These are phyloP conservation scores for Linnemannia schmuckeri DNA, from an alignment of 192 early-diverging fungal genomes.

Conservation along the genomic window DNA sequence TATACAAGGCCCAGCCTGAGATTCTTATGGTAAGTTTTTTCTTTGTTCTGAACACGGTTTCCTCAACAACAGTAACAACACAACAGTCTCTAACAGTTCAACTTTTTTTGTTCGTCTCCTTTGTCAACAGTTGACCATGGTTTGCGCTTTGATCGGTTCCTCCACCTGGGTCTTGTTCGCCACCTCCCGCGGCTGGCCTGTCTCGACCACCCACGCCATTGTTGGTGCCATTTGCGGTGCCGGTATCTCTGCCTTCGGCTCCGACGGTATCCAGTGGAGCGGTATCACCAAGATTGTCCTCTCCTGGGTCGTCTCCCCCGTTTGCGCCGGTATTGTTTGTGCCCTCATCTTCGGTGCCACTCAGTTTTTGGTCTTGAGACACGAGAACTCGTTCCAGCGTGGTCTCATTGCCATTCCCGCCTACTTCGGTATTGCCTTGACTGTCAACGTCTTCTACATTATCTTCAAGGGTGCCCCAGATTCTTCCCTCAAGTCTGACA, in stretches of 20 bases:
- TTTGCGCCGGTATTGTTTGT: constrained; percentile 74
- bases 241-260: constrained; percentile 81
- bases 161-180: constrained; percentile 82
- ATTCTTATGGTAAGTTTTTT: constrained; percentile 69
- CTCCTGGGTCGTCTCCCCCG: constrained; percentile 84
- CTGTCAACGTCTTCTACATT: constrained; percentile 77
- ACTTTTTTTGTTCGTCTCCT: background rate
- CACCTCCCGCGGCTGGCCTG: constrained; percentile 74
- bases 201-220: constrained; percentile 88
- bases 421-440: constrained; percentile 77
- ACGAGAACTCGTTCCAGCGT: constrained; percentile 73
- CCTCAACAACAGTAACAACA: background rate
- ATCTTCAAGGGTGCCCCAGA: constrained; percentile 78
- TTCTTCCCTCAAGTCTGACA: constrained; percentile 38
- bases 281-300: constrained; percentile 70
- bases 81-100: no score
- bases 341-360: constrained; percentile 76
- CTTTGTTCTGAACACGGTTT: background rate
- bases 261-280: constrained; percentile 72
- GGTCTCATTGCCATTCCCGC: constrained; percentile 77
- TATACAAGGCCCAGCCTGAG: constrained; percentile 73
- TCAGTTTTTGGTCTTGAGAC: constrained; percentile 71
- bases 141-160: constrained; percentile 83
- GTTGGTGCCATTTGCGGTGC: constrained; percentile 83
- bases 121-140: constrained; percentile 78